Percentiles rank a stretch among this genome's conserved stretches.
These are phyloP conservation scores for Stagonosporopsis chrysanthemi DNA, from an alignment of 2,329 filamentous ascomycete genomes.

Conservation along the genomic window DNA sequence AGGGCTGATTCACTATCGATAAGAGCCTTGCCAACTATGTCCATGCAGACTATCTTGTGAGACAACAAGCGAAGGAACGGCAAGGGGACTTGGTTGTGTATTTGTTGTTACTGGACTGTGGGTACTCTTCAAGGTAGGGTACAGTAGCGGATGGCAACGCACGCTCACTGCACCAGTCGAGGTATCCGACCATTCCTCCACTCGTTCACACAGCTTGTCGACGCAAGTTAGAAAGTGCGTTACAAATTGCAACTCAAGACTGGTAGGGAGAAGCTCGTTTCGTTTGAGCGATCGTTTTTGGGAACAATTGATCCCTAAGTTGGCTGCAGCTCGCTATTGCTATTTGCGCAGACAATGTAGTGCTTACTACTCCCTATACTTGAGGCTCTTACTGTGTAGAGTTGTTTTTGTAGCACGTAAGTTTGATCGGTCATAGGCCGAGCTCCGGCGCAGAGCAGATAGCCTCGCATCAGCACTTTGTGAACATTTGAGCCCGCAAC, in stretches of 20 bases:
- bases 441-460: too few species aligned
- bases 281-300: too few species aligned
- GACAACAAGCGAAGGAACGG: background rate
- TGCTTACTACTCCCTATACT: too few species aligned
- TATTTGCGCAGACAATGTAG: too few species aligned
- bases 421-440: too few species aligned
- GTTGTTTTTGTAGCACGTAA: too few species aligned
- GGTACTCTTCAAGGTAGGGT: background rate
- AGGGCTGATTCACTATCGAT: constrained; percentile 16
- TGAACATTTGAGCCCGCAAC: background rate
- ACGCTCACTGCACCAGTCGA: background rate
- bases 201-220: background rate
- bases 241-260: background rate
- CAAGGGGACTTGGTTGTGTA: too few species aligned
- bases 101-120: background rate
- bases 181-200: background rate
- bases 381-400: too few species aligned
- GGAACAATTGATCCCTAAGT: too few species aligned
- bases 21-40: background rate
- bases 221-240: background rate
- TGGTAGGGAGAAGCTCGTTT: too few species aligned
- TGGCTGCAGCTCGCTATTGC: too few species aligned
- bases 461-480: background rate
- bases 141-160: background rate
- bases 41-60: background rate